These are phyloP conservation scores for Hericium coralloides DNA, from an alignment of 768 basidiomycete genomes.

Conservation along the genomic window DNA sequence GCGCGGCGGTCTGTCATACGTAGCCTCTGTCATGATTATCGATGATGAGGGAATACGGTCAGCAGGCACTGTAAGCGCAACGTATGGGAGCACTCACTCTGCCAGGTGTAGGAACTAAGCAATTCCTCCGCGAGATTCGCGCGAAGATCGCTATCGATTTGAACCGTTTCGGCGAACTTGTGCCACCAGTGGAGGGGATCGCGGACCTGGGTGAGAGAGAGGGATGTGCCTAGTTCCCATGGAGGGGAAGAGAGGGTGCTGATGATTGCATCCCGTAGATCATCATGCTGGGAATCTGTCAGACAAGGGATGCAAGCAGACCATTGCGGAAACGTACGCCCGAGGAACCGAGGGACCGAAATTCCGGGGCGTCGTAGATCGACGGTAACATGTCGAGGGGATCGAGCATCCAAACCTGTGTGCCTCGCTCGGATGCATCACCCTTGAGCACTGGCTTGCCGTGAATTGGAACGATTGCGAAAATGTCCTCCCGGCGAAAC, in stretches of 20 bases:
- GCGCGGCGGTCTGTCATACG: slow-evolving; percentile 31
- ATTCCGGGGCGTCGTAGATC: slow-evolving; percentile 27
- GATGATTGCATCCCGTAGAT: slow-evolving; percentile 22
- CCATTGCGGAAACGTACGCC: background rate
- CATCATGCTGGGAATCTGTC: slow-evolving; percentile 11
- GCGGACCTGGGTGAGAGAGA: slow-evolving; percentile 18
- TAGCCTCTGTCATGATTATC: slow-evolving; percentile 21
- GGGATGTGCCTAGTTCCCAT: slow-evolving; percentile 30
- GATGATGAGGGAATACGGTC: background rate
- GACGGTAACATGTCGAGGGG: slow-evolving; percentile 49
- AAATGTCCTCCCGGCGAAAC: slow-evolving; percentile 33
- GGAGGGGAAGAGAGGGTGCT: slow-evolving; percentile 25
- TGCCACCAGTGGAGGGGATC: slow-evolving; percentile 33
- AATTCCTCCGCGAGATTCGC: slow-evolving; percentile 33
- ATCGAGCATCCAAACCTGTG: slow-evolving; percentile 39
- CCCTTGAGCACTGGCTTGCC: slow-evolving; percentile 35
- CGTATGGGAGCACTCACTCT: slow-evolving; percentile 24
- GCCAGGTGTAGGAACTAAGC: slow-evolving; percentile 34
- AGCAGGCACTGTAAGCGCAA: no score
- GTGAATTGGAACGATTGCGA: slow-evolving; percentile 38
- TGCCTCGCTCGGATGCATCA: slow-evolving; percentile 26
- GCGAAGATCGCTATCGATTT: slow-evolving; percentile 24
- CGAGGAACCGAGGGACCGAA: background rate
- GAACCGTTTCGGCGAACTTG: slow-evolving; percentile 31
- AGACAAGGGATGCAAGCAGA: background rate